Base-by-base conservation (phyloP, 2,329 filamentous ascomycete species). In the Graphiopsis chlorocephala region DNA sequence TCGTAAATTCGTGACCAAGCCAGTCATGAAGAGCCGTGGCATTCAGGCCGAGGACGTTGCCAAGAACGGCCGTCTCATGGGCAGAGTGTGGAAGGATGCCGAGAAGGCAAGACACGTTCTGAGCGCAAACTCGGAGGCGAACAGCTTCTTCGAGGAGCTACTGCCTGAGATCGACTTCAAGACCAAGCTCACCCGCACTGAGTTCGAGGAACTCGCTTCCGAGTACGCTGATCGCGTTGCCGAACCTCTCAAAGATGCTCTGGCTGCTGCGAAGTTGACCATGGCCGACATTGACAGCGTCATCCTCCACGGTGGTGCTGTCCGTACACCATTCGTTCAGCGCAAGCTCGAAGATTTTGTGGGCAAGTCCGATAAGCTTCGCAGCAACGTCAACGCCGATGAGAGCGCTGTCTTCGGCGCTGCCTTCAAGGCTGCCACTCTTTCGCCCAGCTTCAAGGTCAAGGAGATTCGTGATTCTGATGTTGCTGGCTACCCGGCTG, bases 391-490 rank as follows among this genome's bases (percentile, higher is more conserved):
- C 75, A 99, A 99, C 80, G 91, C 94, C 12, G 95, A 99, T 73
- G 95, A 99, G 79, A 90, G 95, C 26, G 95, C 95, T 59, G 95
- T 96, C 11, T 96, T 98, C 77, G 95, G 95, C 72, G 94, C 95
- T 63, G 93, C 90, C 29, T 98, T 99, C 84, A 92, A 93, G 75
- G 95, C 92, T 59, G 95, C 95, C 61, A 88, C 92, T 71, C 84
- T 99, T 65, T 97, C 92, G 79, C 93, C 94, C 47, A 94, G 91
- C 76, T 99, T 99, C 87, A 90, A 93, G 67, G 95, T 99, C 75
- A 99, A 98, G 84, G 95, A 98, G 75, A 99, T 99, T 69, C 86
- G 91, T 65, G 87, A 91, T 60, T 85, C 83, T n/a, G 95, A 99
- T 72, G 87, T 85, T 25, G 86, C 91, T 48, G 84, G 84, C 50